Percentiles rank a stretch among this genome's conserved stretches.
Evolutionary conservation across 2,329 filamentous ascomycete genomes (phyloP).

Genomic region (Cryphonectria carpinicola): DNA sequence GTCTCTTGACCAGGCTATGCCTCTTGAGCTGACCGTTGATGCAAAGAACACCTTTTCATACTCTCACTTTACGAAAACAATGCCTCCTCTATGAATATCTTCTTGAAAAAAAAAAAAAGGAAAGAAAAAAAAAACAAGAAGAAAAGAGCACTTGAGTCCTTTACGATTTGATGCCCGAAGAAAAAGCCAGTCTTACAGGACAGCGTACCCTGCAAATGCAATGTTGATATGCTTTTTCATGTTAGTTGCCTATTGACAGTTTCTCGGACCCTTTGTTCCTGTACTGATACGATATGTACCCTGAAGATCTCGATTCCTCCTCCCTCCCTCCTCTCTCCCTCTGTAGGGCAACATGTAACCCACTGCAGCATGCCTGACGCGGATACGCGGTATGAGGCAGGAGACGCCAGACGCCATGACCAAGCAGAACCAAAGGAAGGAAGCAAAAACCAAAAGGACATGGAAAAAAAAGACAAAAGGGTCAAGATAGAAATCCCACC

Average conservation of each 20-base stretch:
- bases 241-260: neutral
- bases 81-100: neutral
- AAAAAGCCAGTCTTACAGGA: neutral
- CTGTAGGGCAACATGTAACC: neutral
- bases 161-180: neutral
- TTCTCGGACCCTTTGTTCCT: neutral
- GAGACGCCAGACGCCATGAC: neutral
- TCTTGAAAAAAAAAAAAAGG: too few species aligned
- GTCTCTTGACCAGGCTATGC: too few species aligned
- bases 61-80: neutral
- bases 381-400: neutral
- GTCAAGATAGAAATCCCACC: neutral
- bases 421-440: neutral
- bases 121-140: too few species aligned
- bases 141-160: neutral
- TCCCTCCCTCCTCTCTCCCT: neutral
- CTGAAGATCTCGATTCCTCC: neutral
- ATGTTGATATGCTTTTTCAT: neutral
- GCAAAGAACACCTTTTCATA: neutral
- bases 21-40: neutral
- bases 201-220: neutral
- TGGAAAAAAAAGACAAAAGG: neutral
- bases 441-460: neutral
- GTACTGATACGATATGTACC: constrained; percentile 2
- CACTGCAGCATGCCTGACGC: neutral